Base-by-base conservation (phyloP, 352 stramenopile species). In the Phytophthora fragariaefolia region DNA sequence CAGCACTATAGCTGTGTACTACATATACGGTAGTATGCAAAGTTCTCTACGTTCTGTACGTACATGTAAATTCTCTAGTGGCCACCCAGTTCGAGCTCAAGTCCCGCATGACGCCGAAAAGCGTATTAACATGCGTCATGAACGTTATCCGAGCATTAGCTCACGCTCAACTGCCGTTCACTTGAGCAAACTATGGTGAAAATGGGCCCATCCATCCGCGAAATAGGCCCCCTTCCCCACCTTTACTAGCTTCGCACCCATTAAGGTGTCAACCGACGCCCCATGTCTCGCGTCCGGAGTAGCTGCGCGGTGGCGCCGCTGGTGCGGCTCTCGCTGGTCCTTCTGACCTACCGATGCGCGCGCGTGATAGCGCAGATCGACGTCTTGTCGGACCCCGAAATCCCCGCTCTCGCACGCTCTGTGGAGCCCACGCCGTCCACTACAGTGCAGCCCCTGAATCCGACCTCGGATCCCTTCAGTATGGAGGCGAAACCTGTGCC, bases 341-440 rank as follows among this genome's bases (percentile, higher is more conserved):
- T 63, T 12, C 43, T 47, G 20, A 34, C 61, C 13, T 64, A 22
- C 30, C 1, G 18, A 3, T 43, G 17, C 45, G 6, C 23, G 22
- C 56, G 63, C 13, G 57, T 59, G 55, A 52, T 43, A 69, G 68
- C 63, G 0, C 63, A 72, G 30, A 69, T 72, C 26, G 57, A 76
- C 22, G 56, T 72, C 6, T 18, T 69, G 8, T 62, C 56, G 9
- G 63, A 76, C 2, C 34, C 56, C 17, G 45, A 72, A 69, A 56
- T 26, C 32, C 47, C 48, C 38, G 53, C 12, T 7, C 17, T 34
- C 9, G 0, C 38, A 15, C 24, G 27, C 5, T 59, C 60, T 51
- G 10, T 54, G 66, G 50, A 59, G 22, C 56, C 70, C 27, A 57
- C 50, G 63, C 36, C 17, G n/a, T 6, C 50, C 0, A 8, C 45